phyloP scores from a whole-genome alignment of 2,329 filamentous ascomycete genomes.

The Venturia pyrina region DNA sequence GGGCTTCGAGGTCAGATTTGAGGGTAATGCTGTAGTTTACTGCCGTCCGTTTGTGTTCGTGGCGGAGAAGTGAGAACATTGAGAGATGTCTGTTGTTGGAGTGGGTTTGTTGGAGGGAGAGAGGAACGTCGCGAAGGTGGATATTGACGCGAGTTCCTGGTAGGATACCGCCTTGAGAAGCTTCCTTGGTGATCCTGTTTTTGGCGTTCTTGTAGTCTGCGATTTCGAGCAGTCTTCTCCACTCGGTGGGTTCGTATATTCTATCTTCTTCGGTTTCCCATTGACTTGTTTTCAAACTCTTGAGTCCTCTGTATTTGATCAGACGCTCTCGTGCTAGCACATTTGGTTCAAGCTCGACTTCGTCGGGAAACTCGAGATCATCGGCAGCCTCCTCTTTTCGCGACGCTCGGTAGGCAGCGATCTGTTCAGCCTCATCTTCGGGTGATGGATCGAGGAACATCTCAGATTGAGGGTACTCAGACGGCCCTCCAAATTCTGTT shows the following conservation, averaged over 20 bases:
- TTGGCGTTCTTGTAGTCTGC: conserved; percentile 82
- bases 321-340: conserved; percentile 79
- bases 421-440: conserved; percentile 73
- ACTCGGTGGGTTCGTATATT: conserved; percentile 80
- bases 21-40: conserved; percentile 86
- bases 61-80: conserved; percentile 77
- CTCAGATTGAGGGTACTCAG: conserved; percentile 89
- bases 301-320: conserved; percentile 78
- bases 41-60: conserved; percentile 88
- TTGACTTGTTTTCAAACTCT: conserved; percentile 74
- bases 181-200: conserved; percentile 67
- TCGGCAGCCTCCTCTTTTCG: conserved; percentile 73
- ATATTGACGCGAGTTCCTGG: conserved; percentile 77
- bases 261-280: conserved; percentile 88
- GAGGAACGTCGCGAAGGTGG: conserved; percentile 54
- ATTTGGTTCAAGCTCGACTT: conserved; percentile 86
- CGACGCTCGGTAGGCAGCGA: conserved; percentile 65
- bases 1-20: conserved; percentile 61
- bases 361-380: conserved; percentile 91
- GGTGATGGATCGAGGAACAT: conserved; percentile 73
- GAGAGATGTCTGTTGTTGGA: conserved; percentile 43
- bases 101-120: conserved; percentile 43
- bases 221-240: conserved; percentile 75
- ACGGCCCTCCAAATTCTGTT: conserved; percentile 55
- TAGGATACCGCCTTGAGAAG: conserved; percentile 76